Conservation (phyloP, 2,329 filamentous ascomycete genomes). For the Penicillium aurantiogriseum region DNA sequence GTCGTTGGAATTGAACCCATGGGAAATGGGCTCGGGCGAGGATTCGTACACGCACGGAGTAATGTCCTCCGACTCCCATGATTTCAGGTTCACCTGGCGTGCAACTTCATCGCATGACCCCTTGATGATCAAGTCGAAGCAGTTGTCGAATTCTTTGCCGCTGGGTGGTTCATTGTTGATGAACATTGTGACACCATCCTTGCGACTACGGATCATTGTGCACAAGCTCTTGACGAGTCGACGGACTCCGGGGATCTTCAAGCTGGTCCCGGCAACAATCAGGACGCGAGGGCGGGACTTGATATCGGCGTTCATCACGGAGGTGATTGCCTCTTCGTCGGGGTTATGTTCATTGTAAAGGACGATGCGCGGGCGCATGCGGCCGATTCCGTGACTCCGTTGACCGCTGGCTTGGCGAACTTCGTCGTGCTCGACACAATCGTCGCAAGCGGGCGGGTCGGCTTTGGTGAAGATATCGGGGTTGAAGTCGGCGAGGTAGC, state of each 20-base stretch:
- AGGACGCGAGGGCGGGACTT: constrained; percentile 84
- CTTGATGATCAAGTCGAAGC: constrained; percentile 87
- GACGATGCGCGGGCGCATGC: constrained; percentile 86
- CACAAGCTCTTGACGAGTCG: constrained; percentile 90
- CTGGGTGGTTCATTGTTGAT: constrained; percentile 86
- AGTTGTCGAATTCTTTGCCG: constrained; percentile 81
- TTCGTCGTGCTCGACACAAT: constrained; percentile 71
- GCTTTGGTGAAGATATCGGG: constrained; percentile 78
- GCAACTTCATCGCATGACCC: constrained; percentile 89
- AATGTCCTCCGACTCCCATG: constrained; percentile 52
- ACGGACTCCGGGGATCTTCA: constrained; percentile 91
- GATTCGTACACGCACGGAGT: constrained; percentile 31
- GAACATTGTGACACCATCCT: constrained; percentile 84
- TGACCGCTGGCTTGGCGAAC: constrained; percentile 78
- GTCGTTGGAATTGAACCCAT: constrained; percentile 13
- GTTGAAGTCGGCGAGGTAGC: constrained; percentile 72
- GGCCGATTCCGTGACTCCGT: constrained; percentile 88
- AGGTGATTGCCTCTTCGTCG: constrained; percentile 92
- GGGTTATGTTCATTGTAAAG: constrained; percentile 97
- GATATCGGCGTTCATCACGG: constrained; percentile 81
- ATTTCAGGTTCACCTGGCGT: constrained; percentile 61
- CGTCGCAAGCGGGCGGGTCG: constrained; percentile 73
- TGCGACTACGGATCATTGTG: constrained; percentile 73
- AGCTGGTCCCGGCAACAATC: constrained; percentile 89
- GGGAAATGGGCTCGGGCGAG: constrained; percentile 28